Evolutionary conservation across 139 green algal genomes (phyloP).

Genomic region (Trebouxia sp.): DNA sequence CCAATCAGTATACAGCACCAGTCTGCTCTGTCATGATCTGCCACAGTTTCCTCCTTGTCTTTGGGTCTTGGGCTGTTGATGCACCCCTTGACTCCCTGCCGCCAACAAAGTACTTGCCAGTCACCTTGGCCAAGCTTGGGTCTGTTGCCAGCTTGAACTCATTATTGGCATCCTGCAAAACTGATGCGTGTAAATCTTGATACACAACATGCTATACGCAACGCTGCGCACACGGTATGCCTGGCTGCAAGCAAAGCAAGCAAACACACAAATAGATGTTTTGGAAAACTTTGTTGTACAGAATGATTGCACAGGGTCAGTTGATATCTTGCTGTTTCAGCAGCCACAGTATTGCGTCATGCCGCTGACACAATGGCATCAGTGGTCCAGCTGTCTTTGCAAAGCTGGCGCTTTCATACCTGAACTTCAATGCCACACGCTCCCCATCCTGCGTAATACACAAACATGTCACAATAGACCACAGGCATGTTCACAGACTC

Average conservation of each 20-base stretch:
- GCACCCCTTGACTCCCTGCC: neutral
- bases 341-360: neutral
- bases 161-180: conserved; percentile 52
- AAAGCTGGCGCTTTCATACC: neutral
- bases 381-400: neutral
- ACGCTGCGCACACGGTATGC: neutral
- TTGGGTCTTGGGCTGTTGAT: conserved; percentile 1
- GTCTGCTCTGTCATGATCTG: conserved; percentile 47
- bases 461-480: neutral
- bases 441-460: conserved; percentile 37
- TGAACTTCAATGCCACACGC: conserved; percentile 56
- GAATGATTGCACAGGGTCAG: neutral
- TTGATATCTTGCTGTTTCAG: neutral
- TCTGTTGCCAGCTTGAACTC: conserved; percentile 54
- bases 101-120: conserved; percentile 61
- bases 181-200: neutral
- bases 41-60: conserved; percentile 36
- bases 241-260: neutral
- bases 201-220: neutral
- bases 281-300: neutral
- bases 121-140: conserved; percentile 31
- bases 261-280: no score
- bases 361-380: no score
- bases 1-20: conserved; percentile 12
- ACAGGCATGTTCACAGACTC: neutral